phyloP scores from a whole-genome alignment of 192 early-diverging fungal species.

The Dissophora globulifera region DNA sequence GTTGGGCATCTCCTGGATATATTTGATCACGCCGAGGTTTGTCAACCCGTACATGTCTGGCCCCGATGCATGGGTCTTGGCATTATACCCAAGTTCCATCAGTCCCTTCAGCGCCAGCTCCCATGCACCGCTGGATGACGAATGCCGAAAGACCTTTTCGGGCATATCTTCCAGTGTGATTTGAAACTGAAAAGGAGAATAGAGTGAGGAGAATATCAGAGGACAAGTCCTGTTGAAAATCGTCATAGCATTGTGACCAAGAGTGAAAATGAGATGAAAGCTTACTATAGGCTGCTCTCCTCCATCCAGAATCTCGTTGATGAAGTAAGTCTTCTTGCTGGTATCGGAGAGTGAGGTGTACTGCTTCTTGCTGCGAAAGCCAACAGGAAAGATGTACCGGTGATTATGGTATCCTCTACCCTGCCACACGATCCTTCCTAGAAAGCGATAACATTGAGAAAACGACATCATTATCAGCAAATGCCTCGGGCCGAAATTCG shows the following conservation, averaged over 20 bases:
- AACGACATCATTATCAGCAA: too few relatives aligned
- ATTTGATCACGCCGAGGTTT: constrained; percentile 75
- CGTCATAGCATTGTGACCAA: too few relatives aligned
- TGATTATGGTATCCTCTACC: constrained; percentile 73
- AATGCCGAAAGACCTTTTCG: constrained; percentile 63
- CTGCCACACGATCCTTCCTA: constrained; percentile 64
- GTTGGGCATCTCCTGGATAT: constrained; percentile 70
- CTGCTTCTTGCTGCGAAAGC: constrained; percentile 71
- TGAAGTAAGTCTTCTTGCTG: constrained; percentile 64
- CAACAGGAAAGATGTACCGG: constrained; percentile 76
- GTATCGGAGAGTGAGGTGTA: constrained; percentile 67
- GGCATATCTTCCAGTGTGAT: constrained; percentile 76
- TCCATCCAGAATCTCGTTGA: constrained; percentile 75
- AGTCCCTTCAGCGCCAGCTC: constrained; percentile 70
- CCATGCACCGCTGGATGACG: constrained; percentile 79
- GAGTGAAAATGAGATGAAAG: too few relatives aligned
- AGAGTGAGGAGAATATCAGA: background rate
- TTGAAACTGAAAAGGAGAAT: constrained; percentile 61
- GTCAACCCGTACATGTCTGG: constrained; percentile 77
- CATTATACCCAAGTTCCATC: constrained; percentile 67
- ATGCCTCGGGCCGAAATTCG: too few relatives aligned
- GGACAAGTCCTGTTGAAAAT: background rate
- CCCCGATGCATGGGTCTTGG: constrained; percentile 78
- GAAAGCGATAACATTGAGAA: background rate
- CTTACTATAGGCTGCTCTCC: constrained; percentile 65